These are phyloP conservation scores for Microstegium vimineum DNA, from an alignment of 176 grass and related monocot genomes.

Conservation along the genomic window DNA sequence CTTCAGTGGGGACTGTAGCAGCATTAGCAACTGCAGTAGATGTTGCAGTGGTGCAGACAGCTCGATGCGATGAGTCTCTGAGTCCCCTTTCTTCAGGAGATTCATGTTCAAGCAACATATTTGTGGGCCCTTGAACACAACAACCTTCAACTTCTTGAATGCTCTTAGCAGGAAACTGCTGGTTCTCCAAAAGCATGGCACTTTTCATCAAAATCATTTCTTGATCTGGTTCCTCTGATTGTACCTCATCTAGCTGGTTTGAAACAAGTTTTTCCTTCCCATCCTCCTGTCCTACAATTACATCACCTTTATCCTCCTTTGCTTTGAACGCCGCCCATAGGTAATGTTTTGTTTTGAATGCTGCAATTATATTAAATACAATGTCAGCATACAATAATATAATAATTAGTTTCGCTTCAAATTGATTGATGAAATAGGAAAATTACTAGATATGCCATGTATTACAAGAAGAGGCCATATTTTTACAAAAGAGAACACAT, in stretches of 20 bases:
- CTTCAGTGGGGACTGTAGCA: not conserved
- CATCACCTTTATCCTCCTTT: not conserved
- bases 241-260: not conserved
- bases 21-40: not conserved
- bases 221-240: not conserved
- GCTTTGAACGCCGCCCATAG: conserved; percentile 50
- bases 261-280: conserved; percentile 2
- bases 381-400: not conserved
- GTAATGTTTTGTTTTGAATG: conserved; percentile 37
- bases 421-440: not conserved
- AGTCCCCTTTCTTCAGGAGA: not conserved
- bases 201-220: not conserved
- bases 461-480: not conserved
- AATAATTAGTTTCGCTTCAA: not conserved
- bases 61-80: not conserved
- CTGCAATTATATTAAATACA: conserved; percentile 20
- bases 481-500: not conserved
- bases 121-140: not conserved
- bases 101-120: not conserved
- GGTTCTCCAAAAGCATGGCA: not conserved
- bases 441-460: not conserved
- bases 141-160: not conserved
- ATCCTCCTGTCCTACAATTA: not conserved
- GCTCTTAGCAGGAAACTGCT: not conserved
- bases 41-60: not conserved